phyloP scores from a whole-genome alignment of 345 rosid species.

The Odontarrhena argentea region DNA sequence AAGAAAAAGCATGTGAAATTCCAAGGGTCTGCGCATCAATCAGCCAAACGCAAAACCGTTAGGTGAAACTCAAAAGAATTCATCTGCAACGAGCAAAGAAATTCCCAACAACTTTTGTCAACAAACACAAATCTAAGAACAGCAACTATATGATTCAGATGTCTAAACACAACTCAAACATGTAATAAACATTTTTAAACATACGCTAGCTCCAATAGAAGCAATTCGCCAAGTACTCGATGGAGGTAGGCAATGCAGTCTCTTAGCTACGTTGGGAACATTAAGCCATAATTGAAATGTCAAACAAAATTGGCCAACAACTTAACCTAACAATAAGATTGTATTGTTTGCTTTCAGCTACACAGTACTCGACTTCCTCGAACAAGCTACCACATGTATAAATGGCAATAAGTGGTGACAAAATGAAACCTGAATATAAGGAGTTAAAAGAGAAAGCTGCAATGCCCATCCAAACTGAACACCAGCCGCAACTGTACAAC shows the following conservation, averaged over 20 bases:
- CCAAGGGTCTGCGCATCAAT: slow-evolving; percentile 94
- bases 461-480: slow-evolving; percentile 99
- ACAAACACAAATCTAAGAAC: slow-evolving; percentile 7
- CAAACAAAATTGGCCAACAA: background rate
- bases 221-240: background rate
- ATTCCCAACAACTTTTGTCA: background rate
- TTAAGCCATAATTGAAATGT: background rate
- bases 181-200: background rate
- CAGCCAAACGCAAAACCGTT: slow-evolving; percentile 37
- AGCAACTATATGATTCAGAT: background rate
- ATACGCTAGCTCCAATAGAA: background rate
- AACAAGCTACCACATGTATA: slow-evolving; percentile 2
- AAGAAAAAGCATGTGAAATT: slow-evolving; percentile 88
- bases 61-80: slow-evolving; percentile 29
- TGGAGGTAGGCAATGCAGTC: slow-evolving; percentile 7
- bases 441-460: slow-evolving; percentile 92
- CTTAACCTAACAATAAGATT: background rate
- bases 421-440: slow-evolving; percentile 79
- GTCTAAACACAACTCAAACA: background rate
- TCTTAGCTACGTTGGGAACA: background rate
- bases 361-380: slow-evolving; percentile 5
- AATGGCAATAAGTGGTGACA: background rate
- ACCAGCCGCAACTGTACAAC: slow-evolving; percentile 93
- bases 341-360: slow-evolving; percentile 12
- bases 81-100: background rate